phyloP scores from a whole-genome alignment of 108 stramenopile species.

The Cyclotella cryptica region DNA sequence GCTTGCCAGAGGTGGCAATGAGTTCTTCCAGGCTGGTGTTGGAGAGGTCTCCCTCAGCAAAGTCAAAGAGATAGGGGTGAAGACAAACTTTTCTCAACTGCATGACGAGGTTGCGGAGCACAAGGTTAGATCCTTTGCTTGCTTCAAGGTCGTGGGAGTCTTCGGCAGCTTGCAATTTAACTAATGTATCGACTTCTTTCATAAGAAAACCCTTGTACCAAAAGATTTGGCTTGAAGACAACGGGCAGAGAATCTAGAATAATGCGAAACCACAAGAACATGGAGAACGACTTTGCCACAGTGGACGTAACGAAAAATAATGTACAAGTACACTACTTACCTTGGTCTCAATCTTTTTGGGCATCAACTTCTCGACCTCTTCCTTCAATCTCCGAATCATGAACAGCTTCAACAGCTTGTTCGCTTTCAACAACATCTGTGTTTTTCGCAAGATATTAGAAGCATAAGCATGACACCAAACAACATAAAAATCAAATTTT shows the following conservation, averaged over 20 bases:
- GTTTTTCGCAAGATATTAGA: too few relatives aligned
- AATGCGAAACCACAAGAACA: background rate
- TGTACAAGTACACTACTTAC: constrained; percentile 24
- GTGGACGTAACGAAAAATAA: background rate
- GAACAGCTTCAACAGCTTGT: constrained; percentile 68
- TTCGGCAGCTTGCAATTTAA: constrained; percentile 22
- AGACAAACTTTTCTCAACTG: constrained; percentile 80
- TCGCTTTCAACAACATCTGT: constrained; percentile 62
- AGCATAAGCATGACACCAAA: too few relatives aligned
- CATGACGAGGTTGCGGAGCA: constrained; percentile 70
- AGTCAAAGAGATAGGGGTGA: constrained; percentile 80
- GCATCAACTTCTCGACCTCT: constrained; percentile 77
- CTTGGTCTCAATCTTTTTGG: constrained; percentile 78
- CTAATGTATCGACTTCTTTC: constrained; percentile 63
- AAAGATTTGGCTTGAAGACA: constrained; percentile 61
- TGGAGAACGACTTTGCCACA: background rate
- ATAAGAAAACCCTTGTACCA: constrained; percentile 76
- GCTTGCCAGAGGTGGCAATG: constrained; percentile 77
- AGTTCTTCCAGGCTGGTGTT: constrained; percentile 69
- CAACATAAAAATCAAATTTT: too few relatives aligned
- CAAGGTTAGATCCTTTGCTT: constrained; percentile 3
- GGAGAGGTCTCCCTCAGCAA: constrained; percentile 64
- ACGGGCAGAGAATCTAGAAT: constrained; percentile 63
- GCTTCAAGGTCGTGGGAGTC: constrained; percentile 20
- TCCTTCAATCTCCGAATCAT: constrained; percentile 78